Conservation (phyloP, 495 filamentous ascomycete genomes). For the Jackrogersella minutella region DNA sequence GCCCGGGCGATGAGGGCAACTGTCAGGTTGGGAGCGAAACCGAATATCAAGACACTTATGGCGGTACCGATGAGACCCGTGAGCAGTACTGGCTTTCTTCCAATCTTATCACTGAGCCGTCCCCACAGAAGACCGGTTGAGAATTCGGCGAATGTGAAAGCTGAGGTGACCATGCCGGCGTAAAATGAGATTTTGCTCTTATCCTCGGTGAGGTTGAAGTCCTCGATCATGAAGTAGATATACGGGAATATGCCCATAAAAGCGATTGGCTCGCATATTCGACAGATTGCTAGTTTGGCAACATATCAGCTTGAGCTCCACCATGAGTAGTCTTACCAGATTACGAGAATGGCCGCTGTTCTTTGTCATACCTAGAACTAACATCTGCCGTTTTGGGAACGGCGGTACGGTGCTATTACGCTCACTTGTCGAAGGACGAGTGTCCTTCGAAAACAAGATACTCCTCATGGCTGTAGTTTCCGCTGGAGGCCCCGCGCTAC, state of each 20-base stretch:
- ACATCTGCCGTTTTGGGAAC: conserved; percentile 67
- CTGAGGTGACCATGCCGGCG: conserved; percentile 94
- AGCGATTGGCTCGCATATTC: conserved; percentile 97
- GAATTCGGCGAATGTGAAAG: conserved; percentile 96
- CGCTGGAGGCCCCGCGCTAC: conserved; percentile 20
- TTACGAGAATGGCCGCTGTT: conserved; percentile 4
- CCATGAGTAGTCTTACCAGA: conserved; percentile 16
- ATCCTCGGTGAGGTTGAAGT: conserved; percentile 83
- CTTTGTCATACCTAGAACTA: conserved; percentile 70
- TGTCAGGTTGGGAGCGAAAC: conserved; percentile 84
- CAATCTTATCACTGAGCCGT: conserved; percentile 87
- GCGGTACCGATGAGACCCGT: conserved; percentile 88
- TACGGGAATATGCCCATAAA: conserved; percentile 99
- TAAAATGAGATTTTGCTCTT: conserved; percentile 86
- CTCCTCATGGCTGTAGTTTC: conserved; percentile 36
- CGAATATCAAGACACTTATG: conserved; percentile 92
- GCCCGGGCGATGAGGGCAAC: conserved; percentile 88
- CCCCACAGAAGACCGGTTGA: conserved; percentile 92
- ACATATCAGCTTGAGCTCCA: conserved; percentile 46
- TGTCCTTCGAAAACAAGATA: conserved; percentile 33
- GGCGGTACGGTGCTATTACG: conserved; percentile 46
- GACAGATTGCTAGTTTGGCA: conserved; percentile 74
- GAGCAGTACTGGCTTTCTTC: conserved; percentile 90
- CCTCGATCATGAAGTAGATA: conserved; percentile 96
- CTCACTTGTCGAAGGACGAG: conserved; percentile 23